Evolutionary conservation across 108 stramenopile species (phyloP), one percentile per base, ranked within the genome.

Genomic region (Conticribra guillardii): DNA sequence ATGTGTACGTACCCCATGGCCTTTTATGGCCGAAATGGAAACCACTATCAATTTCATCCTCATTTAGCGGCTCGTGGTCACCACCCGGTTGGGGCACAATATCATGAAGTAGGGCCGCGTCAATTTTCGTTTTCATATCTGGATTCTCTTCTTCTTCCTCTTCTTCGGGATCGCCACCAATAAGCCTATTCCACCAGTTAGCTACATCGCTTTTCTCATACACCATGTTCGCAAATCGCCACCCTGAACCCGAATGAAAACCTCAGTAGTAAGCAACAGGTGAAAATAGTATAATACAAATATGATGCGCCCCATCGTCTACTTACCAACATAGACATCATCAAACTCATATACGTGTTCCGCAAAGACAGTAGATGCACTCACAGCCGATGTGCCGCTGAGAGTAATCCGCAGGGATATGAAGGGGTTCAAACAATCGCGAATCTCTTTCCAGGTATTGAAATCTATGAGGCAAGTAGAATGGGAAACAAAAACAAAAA

Each of bases 161-260:
- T 26, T 54, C 54, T 1, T 45, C 67, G 30, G n/a, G n/a, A n/a
- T 50, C 22, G 22, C 41, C 23, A 14, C 34, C 24, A 0, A 23
- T 23, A 67, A 68, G 27, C 28, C 11, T 4, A 21, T 26, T 24
- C 67, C 27, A 60, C 69, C 48, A 59, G 8, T 19, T 37, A 2
- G 17, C 4, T 61, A 21, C 50, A 2, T 2, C 27, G 4, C 27
- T 19, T n/a, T 72, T 63, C 52, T 64, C 54, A 19, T 64, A 72
- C 14, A 55, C 61, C 61, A 72, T 72, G 26, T 72, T 72, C 23
- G 71, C 71, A 44, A 72, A 72, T 37, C 63, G 61, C 62, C 61
- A 72, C 14, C 71, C 37, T 41, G 11, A 41, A 41, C 8, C 5
- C 5, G 8, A 11, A 41, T 41, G 5, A 11, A 11, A 9, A 41